Conservation (phyloP, 2,329 filamentous ascomycete genomes). For the Colletotrichum cordylinicola region DNA sequence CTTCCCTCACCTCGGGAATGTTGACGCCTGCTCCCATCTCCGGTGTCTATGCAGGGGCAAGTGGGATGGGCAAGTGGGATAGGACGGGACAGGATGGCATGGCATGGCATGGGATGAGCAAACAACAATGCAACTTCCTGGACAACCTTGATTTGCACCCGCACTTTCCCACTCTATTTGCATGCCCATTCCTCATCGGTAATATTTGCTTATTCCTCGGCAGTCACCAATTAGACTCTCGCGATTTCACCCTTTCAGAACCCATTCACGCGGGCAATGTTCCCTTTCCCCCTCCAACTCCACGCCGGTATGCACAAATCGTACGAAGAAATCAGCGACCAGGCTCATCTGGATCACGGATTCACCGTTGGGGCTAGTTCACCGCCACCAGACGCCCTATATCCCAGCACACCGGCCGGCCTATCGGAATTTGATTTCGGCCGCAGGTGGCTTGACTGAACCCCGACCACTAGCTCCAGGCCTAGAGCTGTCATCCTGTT, state of each 20-base stretch:
- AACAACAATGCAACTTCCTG: neutral
- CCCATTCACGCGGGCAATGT: neutral
- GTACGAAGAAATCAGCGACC: neutral
- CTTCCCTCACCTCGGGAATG: neutral
- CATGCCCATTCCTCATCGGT: neutral
- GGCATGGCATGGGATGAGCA: neutral
- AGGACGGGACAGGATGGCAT: neutral
- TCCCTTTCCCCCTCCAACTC: neutral
- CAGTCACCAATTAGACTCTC: neutral
- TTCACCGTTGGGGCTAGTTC: neutral
- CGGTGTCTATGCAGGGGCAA: neutral
- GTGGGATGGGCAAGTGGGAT: neutral
- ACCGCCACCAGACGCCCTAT: neutral
- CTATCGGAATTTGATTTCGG: neutral
- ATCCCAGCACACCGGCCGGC: neutral
- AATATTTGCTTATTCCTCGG: neutral
- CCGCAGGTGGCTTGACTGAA: neutral
- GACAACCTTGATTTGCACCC: neutral
- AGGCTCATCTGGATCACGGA: neutral
- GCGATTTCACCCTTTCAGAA: neutral
- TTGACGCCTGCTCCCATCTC: neutral
- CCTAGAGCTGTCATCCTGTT: neutral
- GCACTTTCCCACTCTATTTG: neutral
- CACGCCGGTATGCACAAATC: constrained; percentile 3
- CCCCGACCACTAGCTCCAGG: neutral